phyloP scores from a whole-genome alignment of 1,139 yeast species.

The Saccharomyces pastorianus region DNA sequence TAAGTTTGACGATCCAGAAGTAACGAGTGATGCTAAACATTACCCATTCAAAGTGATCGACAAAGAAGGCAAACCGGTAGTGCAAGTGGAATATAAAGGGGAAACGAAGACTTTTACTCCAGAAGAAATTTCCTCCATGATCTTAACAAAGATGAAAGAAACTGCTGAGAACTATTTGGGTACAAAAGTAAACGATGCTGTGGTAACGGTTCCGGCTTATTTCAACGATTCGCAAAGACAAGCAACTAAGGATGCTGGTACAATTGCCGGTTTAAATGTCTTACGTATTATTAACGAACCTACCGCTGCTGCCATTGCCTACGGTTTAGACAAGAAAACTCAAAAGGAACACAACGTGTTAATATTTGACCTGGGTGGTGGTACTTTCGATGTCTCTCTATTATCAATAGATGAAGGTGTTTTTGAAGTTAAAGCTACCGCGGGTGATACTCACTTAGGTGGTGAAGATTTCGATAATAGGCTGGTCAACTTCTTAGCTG shows the following conservation, averaged over 20 bases:
- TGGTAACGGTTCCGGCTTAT: constrained; percentile 87
- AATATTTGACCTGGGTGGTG: constrained; percentile 96
- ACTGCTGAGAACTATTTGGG: constrained; percentile 63
- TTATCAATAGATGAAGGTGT: constrained; percentile 92
- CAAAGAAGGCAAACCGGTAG: constrained; percentile 51
- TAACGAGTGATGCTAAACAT: constrained; percentile 49
- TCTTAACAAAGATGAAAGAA: constrained; percentile 56
- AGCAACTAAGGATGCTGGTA: constrained; percentile 97
- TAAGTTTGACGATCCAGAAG: constrained; percentile 52
- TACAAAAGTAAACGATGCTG: constrained; percentile 58
- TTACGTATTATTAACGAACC: constrained; percentile 96
- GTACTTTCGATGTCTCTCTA: constrained; percentile 94
- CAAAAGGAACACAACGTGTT: constrained; percentile 76
- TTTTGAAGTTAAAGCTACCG: constrained; percentile 93
- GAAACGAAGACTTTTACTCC: constrained; percentile 58
- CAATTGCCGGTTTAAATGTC: constrained; percentile 90
- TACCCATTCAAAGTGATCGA: constrained; percentile 55
- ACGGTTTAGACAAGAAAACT: constrained; percentile 86
- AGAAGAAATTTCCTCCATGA: constrained; percentile 61
- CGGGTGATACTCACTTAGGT: constrained; percentile 98
- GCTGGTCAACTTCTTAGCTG: constrained; percentile 64
- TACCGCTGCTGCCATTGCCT: constrained; percentile 97
- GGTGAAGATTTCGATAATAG: constrained; percentile 89
- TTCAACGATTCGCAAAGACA: constrained; percentile 98
- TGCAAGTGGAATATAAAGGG: constrained; percentile 58